Evolutionary conservation across 495 filamentous ascomycete genomes (phyloP).

Genomic region (Podospora didyma): DNA sequence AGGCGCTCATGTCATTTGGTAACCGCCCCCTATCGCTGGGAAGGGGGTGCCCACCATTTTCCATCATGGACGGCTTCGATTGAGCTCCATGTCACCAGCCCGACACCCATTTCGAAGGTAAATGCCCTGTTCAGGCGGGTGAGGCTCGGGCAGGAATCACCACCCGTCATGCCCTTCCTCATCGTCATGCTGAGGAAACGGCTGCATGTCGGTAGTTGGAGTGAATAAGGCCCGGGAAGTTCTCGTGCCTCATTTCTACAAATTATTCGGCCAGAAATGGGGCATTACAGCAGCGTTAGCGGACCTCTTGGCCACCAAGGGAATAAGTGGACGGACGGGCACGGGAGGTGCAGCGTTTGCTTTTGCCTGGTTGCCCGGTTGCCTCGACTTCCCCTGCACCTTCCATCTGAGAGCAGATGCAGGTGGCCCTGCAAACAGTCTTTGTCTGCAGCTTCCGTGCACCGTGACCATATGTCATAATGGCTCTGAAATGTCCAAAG

Average conservation of each 20-base stretch:
- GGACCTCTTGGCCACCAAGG: too few species aligned
- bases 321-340: too few species aligned
- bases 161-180: neutral
- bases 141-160: neutral
- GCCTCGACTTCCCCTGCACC: too few species aligned
- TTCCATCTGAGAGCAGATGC: neutral
- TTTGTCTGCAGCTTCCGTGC: neutral
- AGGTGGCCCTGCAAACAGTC: neutral
- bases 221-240: conserved; percentile 2
- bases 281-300: neutral
- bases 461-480: neutral
- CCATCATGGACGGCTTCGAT: too few species aligned
- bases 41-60: neutral
- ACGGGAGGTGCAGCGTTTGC: too few species aligned
- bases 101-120: neutral
- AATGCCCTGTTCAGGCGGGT: conserved; percentile 2
- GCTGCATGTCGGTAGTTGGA: conserved; percentile 3
- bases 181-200: neutral
- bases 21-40: neutral
- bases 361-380: too few species aligned
- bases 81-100: neutral
- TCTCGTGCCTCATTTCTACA: conserved; percentile 2
- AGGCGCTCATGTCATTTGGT: conserved; percentile 9
- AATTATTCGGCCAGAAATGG: neutral
- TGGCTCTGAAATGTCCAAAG: neutral